Evolutionary conservation across 192 early-diverging fungal species (phyloP).

Genomic region (Geosiphon pyriformis): DNA sequence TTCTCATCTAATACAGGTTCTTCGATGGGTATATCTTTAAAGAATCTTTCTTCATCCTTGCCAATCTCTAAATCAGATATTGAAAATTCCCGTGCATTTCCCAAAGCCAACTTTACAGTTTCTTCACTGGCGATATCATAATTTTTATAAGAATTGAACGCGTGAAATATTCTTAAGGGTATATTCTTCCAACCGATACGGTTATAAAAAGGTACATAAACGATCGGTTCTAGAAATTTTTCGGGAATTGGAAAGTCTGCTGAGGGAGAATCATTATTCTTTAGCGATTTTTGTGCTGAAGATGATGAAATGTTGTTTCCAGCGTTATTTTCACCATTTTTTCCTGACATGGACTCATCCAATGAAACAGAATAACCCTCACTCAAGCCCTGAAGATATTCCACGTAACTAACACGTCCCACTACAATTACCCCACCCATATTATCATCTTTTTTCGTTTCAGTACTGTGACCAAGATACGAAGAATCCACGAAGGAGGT

Average conservation of each 20-base stretch:
- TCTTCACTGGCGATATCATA: slow-evolving; percentile 41
- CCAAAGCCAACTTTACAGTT: slow-evolving; percentile 55
- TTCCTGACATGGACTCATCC: slow-evolving; percentile 21
- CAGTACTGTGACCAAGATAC: neutral
- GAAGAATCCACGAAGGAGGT: neutral
- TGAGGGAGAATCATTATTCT: neutral
- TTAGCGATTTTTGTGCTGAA: neutral
- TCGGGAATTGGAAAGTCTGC: slow-evolving; percentile 34
- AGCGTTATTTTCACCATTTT: neutral
- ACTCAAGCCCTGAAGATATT: slow-evolving; percentile 37
- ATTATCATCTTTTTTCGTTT: slow-evolving; percentile 24
- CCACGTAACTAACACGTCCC: slow-evolving; percentile 31
- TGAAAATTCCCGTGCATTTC: slow-evolving; percentile 37
- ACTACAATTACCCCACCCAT: slow-evolving; percentile 34
- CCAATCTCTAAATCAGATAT: slow-evolving; percentile 36
- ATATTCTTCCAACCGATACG: slow-evolving; percentile 37
- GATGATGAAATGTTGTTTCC: neutral
- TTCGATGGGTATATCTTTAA: slow-evolving; percentile 17
- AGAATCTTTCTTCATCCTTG: slow-evolving; percentile 36
- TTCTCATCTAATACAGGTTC: slow-evolving; percentile 12
- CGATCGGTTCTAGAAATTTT: slow-evolving; percentile 26
- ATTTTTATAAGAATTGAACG: slow-evolving; percentile 40
- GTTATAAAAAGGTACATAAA: slow-evolving; percentile 31
- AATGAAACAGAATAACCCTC: slow-evolving; percentile 37
- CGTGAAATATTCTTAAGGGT: slow-evolving; percentile 36